A percentile compares a stretch with the other conserved stretches of the same genome.
phyloP scores from a whole-genome alignment of 257 asterid genomes.

The Solanum virginianum region DNA sequence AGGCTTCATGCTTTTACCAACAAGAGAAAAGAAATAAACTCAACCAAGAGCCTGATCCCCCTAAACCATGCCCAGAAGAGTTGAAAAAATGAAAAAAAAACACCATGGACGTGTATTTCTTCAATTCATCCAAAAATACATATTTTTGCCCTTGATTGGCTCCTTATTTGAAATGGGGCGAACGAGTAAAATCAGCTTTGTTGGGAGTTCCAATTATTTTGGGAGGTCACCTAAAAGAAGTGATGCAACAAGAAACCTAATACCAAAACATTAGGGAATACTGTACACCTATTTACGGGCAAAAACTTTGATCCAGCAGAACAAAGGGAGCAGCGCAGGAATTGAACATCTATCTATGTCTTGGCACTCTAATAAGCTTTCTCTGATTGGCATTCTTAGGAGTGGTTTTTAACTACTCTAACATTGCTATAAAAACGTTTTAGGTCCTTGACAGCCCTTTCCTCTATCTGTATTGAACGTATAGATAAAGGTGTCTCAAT shows the following conservation, averaged over 20 bases:
- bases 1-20: background rate
- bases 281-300: background rate
- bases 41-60: background rate
- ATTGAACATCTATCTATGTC: background rate
- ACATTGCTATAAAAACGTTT: slow-evolving; percentile 82
- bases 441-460: slow-evolving; percentile 83
- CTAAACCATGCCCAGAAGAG: background rate
- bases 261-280: background rate
- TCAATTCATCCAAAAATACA: background rate
- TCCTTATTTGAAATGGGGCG: background rate
- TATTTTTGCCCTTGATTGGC: background rate
- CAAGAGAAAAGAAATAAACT: background rate
- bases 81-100: background rate
- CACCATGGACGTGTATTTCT: background rate
- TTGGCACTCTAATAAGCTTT: background rate
- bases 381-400: slow-evolving; percentile 9
- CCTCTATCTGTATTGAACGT: slow-evolving; percentile 89
- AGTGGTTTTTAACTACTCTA: slow-evolving; percentile 66
- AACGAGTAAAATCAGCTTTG: background rate
- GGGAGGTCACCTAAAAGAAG: background rate
- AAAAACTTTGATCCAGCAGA: background rate
- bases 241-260: background rate
- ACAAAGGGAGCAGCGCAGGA: background rate
- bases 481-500: slow-evolving; percentile 54
- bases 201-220: background rate